Conservation (phyloP, 2,329 filamentous ascomycete species). For the Amauroascus verrucosus region DNA sequence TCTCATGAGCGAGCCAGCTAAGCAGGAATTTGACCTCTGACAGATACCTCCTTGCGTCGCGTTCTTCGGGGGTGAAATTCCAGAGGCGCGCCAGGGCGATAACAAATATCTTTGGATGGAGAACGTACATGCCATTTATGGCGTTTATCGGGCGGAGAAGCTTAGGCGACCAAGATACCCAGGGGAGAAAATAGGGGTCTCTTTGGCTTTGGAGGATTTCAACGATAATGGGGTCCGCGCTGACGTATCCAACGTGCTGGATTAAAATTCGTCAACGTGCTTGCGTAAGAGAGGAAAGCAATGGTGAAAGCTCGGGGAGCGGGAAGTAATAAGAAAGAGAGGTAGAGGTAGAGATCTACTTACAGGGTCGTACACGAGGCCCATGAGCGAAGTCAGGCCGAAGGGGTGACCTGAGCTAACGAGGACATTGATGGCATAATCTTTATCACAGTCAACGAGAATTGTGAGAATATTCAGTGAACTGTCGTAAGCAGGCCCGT, state of each 20-base stretch:
- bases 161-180: background rate
- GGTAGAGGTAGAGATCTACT: background rate
- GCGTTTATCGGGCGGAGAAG: background rate
- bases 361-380: slow-evolving; percentile 6
- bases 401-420: background rate
- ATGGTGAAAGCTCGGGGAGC: too few relatives aligned
- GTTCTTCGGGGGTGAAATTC: background rate
- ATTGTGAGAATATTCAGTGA: background rate
- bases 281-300: background rate
- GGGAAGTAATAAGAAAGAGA: background rate
- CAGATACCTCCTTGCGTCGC: background rate
- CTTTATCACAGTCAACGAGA: background rate
- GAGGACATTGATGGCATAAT: background rate
- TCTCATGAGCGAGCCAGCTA: background rate
- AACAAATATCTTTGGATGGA: slow-evolving; percentile 1
- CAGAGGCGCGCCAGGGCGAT: slow-evolving; percentile 1
- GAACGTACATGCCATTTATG: background rate
- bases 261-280: background rate
- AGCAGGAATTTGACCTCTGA: background rate
- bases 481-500: background rate
- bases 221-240: slow-evolving; percentile 1
- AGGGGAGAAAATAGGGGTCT: slow-evolving; percentile 7
- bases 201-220: background rate
- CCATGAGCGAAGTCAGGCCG: background rate
- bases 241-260: slow-evolving; percentile 7